Base-by-base conservation (phyloP, 2,329 filamentous ascomycete species). In the Mycocentrospora acerina region DNA sequence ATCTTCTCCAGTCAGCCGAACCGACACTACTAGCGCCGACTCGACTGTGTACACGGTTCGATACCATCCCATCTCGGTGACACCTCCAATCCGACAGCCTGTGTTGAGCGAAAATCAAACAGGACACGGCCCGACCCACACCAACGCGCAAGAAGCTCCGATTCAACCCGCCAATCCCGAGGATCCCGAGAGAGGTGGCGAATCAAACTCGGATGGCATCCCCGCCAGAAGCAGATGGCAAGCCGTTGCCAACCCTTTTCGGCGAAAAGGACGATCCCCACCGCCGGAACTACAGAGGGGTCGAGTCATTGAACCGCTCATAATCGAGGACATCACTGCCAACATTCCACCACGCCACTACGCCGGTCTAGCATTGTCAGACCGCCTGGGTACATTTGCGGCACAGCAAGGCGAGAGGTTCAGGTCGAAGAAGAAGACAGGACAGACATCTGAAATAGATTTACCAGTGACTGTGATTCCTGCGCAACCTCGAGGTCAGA, bases 11-110 rank as follows among this genome's bases (percentile, higher is more conserved):
- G 67, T 82, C 25, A 83, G 78, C 54, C 71, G 80, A 46, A 74
- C 76, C 14, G 80, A 84, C 51, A 82, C 79, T 1, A 77, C 75
- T 5, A 83, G 80, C 60, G 79, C 79, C 7, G 76, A 76, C 17
- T 83, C 80, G 45, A 84, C 81, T 1, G 76, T 83, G 4, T 84
- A 85, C 55, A 76, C 79, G 35, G 76, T 85, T 19, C 76, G 77
- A 19, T 82, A 83, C 53, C 78, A 83, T 52, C 73, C 78, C 11
- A 69, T 77, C 70, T 40, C 76, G 71, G 26, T 74, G 64, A 33
- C 61, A 18, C 62, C 61, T 25, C 53, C 60, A 10, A 40, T 45
- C 6, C 44, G 38, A 24, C 52, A 46, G 18, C 39, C 41, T 24
- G 38, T 39, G 12, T 40, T 56, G 9, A 38, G 47, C 12, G 55